Base-by-base conservation (phyloP, 495 filamentous ascomycete species). In the Cercophora samala region DNA sequence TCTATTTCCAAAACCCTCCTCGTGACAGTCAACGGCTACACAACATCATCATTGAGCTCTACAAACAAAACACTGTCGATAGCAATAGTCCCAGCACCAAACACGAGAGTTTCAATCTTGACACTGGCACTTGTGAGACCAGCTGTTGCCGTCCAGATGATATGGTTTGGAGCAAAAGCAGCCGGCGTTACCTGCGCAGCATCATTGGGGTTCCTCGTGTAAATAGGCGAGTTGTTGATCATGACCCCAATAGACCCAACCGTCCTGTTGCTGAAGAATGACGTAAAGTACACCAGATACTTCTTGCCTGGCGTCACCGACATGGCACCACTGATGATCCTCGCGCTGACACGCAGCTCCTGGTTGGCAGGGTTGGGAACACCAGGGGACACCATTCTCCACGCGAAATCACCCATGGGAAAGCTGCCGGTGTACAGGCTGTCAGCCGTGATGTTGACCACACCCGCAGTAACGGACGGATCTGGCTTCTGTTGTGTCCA, bases 221-320 rank as follows among this genome's bases (percentile, higher is more conserved):
- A 68, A 8, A 68, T 32, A n/a, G 67, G 58, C 1, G 15, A 5
- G 18, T 53, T 32, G 25, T 70, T 70, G 1, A 67, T 42, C 65
- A 63, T 64, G 4, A 70, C 21, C 6, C 64, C 68, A 0, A 70
- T 46, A 22, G 64, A 67, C 0, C 68, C 68, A 4, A 58, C 53
- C 1, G 32, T 46, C 1, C 59, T 17, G 21, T 55, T 24, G 26
- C 53, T 46, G 18, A 67, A 70, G 9, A 53, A 60, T 0, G 65
- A 51, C 0, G 21, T 51, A 60, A 67, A 70, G 13, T 22, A 58
- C 0, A 70, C 52, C 58, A 37, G 23, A 42, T 70, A 70, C 5
- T 46, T 62, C 9, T 24, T 25, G 0, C 54, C 61, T 0, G 65
- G 65, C 0, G 37, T 51, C 0, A 70, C 65, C 0, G 68, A 4